Conservation (phyloP, 768 basidiomycete genomes). For the Antrodiella citrinella region DNA sequence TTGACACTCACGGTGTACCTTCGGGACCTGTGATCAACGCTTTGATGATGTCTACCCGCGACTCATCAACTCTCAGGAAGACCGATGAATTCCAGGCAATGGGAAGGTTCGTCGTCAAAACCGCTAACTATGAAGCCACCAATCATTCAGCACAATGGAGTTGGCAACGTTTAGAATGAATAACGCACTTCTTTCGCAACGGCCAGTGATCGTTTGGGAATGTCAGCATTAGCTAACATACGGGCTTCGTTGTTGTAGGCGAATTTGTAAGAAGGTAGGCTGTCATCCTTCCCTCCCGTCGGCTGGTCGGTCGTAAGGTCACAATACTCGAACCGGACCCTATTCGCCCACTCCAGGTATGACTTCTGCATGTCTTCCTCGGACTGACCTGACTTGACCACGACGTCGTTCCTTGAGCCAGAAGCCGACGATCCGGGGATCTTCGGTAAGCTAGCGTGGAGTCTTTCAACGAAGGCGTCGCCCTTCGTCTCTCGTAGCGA, state of each 20-base stretch:
- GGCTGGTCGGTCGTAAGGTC: constrained; percentile 54
- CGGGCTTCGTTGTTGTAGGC: constrained; percentile 78
- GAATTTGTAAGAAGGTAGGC: constrained; percentile 70
- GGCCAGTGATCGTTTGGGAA: constrained; percentile 85
- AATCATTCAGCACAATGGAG: too few relatives aligned
- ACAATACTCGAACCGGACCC: constrained; percentile 84
- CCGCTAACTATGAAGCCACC: constrained; percentile 59
- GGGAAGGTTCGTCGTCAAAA: constrained; percentile 90
- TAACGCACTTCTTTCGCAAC: constrained; percentile 74
- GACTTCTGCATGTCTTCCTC: constrained; percentile 61
- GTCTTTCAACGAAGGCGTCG: constrained; percentile 70
- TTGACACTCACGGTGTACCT: constrained; percentile 72
- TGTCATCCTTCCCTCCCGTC: constrained; percentile 36
- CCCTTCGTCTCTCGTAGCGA: constrained; percentile 88
- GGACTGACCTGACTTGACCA: constrained; percentile 44
- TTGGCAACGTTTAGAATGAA: too few relatives aligned
- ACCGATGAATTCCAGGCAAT: constrained; percentile 93
- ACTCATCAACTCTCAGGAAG: constrained; percentile 89
- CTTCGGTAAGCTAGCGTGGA: constrained; percentile 71
- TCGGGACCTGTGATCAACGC: constrained; percentile 89
- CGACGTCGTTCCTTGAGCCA: constrained; percentile 26
- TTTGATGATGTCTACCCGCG: constrained; percentile 86
- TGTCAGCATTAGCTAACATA: constrained; percentile 76
- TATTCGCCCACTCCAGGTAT: constrained; percentile 81
- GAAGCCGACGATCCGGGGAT: constrained; percentile 44